Conservation (phyloP, 352 stramenopile species). For the Pythium periplocum region DNA sequence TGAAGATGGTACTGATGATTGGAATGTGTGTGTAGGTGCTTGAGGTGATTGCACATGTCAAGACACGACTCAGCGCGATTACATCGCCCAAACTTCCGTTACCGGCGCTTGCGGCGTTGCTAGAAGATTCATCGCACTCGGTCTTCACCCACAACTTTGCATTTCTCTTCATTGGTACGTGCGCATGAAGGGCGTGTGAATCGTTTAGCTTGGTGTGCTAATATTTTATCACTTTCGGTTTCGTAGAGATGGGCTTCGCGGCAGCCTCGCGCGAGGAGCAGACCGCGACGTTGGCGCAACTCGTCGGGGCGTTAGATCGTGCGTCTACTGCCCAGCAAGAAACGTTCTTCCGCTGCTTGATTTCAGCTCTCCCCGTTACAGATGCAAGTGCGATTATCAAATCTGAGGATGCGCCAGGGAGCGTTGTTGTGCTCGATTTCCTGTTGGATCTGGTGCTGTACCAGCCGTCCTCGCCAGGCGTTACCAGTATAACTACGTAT, state of each 20-base stretch:
- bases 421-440: constrained; percentile 57
- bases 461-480: constrained; percentile 18
- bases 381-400: constrained; percentile 8
- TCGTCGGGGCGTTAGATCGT: constrained; percentile 25
- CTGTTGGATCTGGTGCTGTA: constrained; percentile 65
- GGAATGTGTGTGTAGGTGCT: constrained; percentile 33
- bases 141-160: constrained; percentile 65
- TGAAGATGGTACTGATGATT: too few relatives aligned
- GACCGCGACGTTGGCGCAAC: constrained; percentile 25
- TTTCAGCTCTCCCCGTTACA: constrained; percentile 35
- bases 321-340: constrained; percentile 46
- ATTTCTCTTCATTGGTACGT: constrained; percentile 68
- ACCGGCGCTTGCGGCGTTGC: constrained; percentile 32
- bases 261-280: constrained; percentile 38
- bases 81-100: constrained; percentile 41
- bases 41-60: constrained; percentile 66
- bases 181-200: background rate
- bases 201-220: background rate
- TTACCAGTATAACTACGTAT: constrained; percentile 14
- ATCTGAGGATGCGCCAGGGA: background rate
- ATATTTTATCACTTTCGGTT: background rate
- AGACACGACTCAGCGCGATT: constrained; percentile 63
- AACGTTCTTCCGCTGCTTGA: constrained; percentile 53
- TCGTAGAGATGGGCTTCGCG: constrained; percentile 59
- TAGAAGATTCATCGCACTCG: constrained; percentile 32